Conservation (phyloP, 805 yeast species). For the Pichia californica region DNA sequence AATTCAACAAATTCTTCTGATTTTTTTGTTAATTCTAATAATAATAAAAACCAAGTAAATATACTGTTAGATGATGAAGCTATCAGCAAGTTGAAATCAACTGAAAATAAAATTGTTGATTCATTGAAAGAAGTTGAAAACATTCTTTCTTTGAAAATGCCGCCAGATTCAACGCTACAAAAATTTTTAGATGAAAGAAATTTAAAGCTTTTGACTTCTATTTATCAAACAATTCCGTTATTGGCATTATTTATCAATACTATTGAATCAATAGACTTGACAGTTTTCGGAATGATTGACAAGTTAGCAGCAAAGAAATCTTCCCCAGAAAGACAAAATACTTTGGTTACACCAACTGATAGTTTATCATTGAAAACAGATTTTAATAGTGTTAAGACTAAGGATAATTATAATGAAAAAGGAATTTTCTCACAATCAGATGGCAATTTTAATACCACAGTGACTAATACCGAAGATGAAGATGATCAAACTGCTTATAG, state of each 20-base stretch:
- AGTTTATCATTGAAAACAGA: neutral
- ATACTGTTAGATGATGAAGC: slow-evolving; percentile 46
- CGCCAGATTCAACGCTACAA: slow-evolving; percentile 18
- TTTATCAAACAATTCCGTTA: slow-evolving; percentile 47
- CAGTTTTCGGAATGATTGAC: slow-evolving; percentile 37
- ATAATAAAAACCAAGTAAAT: slow-evolving; percentile 24
- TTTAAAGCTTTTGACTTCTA: slow-evolving; percentile 43
- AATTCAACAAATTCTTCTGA: slow-evolving; percentile 21
- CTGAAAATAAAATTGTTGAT: slow-evolving; percentile 32
- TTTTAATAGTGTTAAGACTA: too few species aligned
- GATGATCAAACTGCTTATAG: neutral
- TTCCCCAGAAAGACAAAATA: slow-evolving; percentile 15
- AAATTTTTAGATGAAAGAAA: slow-evolving; percentile 36
- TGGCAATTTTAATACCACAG: too few species aligned
- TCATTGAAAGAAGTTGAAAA: slow-evolving; percentile 38
- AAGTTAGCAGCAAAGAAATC: slow-evolving; percentile 17
- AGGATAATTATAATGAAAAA: too few species aligned
- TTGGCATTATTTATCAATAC: slow-evolving; percentile 45
- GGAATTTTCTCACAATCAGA: too few species aligned
- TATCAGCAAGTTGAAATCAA: slow-evolving; percentile 31
- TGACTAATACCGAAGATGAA: too few species aligned
- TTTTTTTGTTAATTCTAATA: slow-evolving; percentile 22
- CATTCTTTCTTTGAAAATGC: slow-evolving; percentile 34
- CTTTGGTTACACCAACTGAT: slow-evolving; percentile 6
- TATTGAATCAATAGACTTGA: slow-evolving; percentile 56